phyloP scores from a whole-genome alignment of 2,329 filamentous ascomycete genomes.

The Colletotrichum aenigma region DNA sequence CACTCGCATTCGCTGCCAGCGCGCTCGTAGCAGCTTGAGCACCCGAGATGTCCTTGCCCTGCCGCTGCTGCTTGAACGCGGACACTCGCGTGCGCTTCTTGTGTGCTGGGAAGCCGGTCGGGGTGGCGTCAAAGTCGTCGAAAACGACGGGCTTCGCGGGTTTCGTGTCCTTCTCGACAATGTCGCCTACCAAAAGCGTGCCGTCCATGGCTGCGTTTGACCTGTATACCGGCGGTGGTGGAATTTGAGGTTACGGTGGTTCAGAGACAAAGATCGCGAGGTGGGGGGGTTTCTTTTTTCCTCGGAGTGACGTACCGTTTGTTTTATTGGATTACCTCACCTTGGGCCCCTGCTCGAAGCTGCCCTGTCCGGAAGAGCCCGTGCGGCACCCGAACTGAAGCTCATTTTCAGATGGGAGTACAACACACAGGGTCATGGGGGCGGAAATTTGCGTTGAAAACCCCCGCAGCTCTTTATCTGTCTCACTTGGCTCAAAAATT shows the following conservation, averaged over 20 bases:
- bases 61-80: slow-evolving; percentile 77
- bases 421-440: background rate
- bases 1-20: background rate
- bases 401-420: slow-evolving; percentile 11
- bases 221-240: background rate
- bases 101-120: slow-evolving; percentile 85
- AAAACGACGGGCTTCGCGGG: slow-evolving; percentile 66
- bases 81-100: slow-evolving; percentile 77
- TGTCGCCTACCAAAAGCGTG: slow-evolving; percentile 70
- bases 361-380: slow-evolving; percentile 11
- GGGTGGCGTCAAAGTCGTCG: slow-evolving; percentile 59
- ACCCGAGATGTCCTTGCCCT: slow-evolving; percentile 31
- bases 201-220: slow-evolving; percentile 31
- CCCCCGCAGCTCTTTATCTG: background rate
- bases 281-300: background rate
- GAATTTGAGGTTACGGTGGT: background rate
- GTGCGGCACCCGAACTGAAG: slow-evolving; percentile 14
- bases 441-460: background rate
- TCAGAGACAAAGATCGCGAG: background rate
- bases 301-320: background rate
- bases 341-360: slow-evolving; percentile 2
- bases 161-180: slow-evolving; percentile 74
- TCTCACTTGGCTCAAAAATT: background rate
- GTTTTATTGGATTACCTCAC: slow-evolving; percentile 6
- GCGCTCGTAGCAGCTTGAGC: slow-evolving; percentile 21